Conservation (phyloP, 306 rosid genomes). For the Castanopsis chinensis region DNA sequence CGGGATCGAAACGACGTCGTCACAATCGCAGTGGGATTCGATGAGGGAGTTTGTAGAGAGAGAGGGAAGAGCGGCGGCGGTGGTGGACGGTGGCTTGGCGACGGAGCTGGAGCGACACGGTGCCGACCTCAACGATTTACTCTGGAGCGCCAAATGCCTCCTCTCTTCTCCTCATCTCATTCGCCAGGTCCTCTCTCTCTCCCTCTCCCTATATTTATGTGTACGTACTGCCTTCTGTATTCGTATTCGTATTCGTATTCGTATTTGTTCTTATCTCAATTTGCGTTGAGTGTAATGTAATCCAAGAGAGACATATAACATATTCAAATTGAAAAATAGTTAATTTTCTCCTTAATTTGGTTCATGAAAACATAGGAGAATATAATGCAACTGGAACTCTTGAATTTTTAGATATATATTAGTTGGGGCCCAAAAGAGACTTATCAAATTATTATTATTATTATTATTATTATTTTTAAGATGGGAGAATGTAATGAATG, state of each 20-base stretch:
- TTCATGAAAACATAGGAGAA: neutral
- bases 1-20: slow-evolving; percentile 18
- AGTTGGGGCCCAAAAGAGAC: neutral
- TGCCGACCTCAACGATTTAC: slow-evolving; percentile 56
- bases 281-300: too few species aligned
- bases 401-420: neutral
- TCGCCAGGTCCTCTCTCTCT: slow-evolving; percentile 37
- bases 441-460: too few species aligned
- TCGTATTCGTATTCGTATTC: too few species aligned
- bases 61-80: slow-evolving; percentile 44
- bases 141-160: slow-evolving; percentile 66
- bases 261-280: too few species aligned
- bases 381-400: neutral
- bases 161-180: slow-evolving; percentile 43
- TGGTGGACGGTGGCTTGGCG: slow-evolving; percentile 53
- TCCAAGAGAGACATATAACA: too few species aligned
- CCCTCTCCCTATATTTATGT: neutral
- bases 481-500: too few species aligned
- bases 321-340: too few species aligned
- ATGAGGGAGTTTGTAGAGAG: slow-evolving; percentile 35
- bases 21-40: neutral
- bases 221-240: neutral
- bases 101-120: slow-evolving; percentile 60
- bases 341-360: too few species aligned
- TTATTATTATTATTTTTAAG: too few species aligned